Base-by-base conservation (phyloP, 2,329 filamentous ascomycete species). In the Pyrenochaeta sp. region DNA sequence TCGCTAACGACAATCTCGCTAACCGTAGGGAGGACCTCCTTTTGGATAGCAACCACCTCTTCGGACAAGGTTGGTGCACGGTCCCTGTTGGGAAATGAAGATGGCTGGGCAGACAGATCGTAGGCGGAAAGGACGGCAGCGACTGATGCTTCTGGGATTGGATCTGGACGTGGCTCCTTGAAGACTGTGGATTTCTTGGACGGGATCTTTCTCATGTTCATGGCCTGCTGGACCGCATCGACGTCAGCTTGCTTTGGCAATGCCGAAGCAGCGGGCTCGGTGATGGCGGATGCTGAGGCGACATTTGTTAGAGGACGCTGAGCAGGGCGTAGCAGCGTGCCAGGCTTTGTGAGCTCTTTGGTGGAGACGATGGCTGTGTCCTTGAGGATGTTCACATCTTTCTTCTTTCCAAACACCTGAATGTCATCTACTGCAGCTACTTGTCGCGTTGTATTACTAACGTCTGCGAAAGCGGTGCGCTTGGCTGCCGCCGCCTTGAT, bases 381-480 rank as follows among this genome's bases (percentile, higher is more conserved):
- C 44, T 69, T 68, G 46, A 71, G 45, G 53, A 65, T 53, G 58
- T 58, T 68, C 19, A 65, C 63, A 13, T 66, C 65, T 23, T 72
- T 72, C 27, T 73, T 71, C 47, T 68, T 67, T 45, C 71, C 74
- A 19, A 67, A 56, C 18, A 82, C 63, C 38, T 74, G 74, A 24
- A 76, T 76, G 59, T 87, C 84, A 67, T 88, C 84, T 58, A 82
- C 81, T 42, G 63, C 58, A 51, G 65, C 20, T 19, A 58, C 61
- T 30, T 63, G 60, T 38, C 63, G 72, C 27, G 77, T 65, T 31
- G 80, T 85, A 64, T 92, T 93, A 77, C 88, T 94, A 50, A 94
- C 81, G 68, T 96, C 91, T 35, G 83, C 88, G 71, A 95, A 91
- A 9, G 85, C 89, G 51, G 86, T 85, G 56, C 91, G 85, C 76